Conservation (phyloP, 805 yeast genomes). For the Candida nanaspora region DNA sequence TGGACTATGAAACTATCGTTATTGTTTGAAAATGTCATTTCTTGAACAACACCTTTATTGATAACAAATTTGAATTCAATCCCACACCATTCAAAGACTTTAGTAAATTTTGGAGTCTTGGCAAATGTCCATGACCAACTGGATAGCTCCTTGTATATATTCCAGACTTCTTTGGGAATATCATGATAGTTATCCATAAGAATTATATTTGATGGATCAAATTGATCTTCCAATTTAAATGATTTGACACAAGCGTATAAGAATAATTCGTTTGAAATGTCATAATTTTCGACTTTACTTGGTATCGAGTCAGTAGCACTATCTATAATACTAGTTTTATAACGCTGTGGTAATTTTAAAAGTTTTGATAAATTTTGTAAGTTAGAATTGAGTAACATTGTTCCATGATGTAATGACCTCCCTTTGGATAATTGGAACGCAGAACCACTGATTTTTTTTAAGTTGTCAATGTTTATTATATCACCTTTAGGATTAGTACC, state of each 20-base stretch:
- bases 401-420: conserved; percentile 89
- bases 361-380: conserved; percentile 53
- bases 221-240: conserved; percentile 30
- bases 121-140: conserved; percentile 75
- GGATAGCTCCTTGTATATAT: conserved; percentile 32
- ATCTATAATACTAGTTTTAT: conserved; percentile 16
- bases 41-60: conserved; percentile 36
- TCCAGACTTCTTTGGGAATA: conserved; percentile 31
- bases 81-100: conserved; percentile 18
- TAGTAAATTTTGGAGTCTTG: conserved; percentile 66
- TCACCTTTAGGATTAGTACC: conserved; percentile 74
- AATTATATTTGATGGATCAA: conserved; percentile 7
- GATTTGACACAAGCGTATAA: conserved; percentile 33
- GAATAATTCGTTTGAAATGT: conserved; percentile 38
- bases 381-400: conserved; percentile 73
- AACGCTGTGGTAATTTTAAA: conserved; percentile 29
- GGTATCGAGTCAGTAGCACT: conserved; percentile 63
- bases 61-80: conserved; percentile 32
- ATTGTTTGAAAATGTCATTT: no score
- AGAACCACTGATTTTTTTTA: conserved; percentile 77
- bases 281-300: conserved; percentile 69
- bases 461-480: conserved; percentile 41
- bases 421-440: conserved; percentile 84
- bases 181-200: conserved; percentile 16
- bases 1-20: no score